Conservation (phyloP, 1,139 yeast species). For the Sugiyamaella grinbergsii region DNA sequence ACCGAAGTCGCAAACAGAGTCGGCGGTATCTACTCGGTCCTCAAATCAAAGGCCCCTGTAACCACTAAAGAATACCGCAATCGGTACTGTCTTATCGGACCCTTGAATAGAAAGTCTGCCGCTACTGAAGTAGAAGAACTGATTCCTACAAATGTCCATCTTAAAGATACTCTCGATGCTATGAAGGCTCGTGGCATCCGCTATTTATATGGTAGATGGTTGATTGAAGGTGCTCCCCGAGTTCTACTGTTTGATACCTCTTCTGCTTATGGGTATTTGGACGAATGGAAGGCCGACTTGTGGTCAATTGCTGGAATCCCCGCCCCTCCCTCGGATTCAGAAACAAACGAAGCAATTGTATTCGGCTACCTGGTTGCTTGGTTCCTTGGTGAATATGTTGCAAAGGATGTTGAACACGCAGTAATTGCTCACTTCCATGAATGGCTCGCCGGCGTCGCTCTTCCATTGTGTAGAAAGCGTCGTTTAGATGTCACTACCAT, state of each 20-base stretch:
- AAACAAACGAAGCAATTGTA: conserved; percentile 88
- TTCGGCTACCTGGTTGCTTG: conserved; percentile 94
- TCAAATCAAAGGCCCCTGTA: conserved; percentile 95
- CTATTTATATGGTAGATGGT: conserved; percentile 93
- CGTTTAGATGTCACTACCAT: conserved; percentile 92
- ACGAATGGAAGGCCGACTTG: conserved; percentile 93
- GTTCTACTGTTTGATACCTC: conserved; percentile 84
- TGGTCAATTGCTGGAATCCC: conserved; percentile 95
- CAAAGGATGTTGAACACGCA: conserved; percentile 79
- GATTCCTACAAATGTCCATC: conserved; percentile 59
- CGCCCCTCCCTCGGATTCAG: conserved; percentile 83
- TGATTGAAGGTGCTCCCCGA: conserved; percentile 95
- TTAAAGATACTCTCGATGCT: conserved; percentile 50
- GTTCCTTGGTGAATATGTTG: conserved; percentile 92
- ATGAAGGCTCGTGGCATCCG: conserved; percentile 81
- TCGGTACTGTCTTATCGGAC: conserved; percentile 85
- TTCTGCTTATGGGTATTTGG: conserved; percentile 67
- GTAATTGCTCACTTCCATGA: conserved; percentile 95
- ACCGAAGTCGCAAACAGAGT: conserved; percentile 98
- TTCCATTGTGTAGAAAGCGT: conserved; percentile 89
- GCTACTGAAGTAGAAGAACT: conserved; percentile 93
- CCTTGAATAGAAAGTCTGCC: conserved; percentile 77
- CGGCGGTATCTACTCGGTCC: conserved; percentile 96
- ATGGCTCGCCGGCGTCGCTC: conserved; percentile 96
- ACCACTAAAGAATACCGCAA: conserved; percentile 92